Conservation (phyloP, 371 early-diverging fungal species). For the Phascolomyces articulosus region DNA sequence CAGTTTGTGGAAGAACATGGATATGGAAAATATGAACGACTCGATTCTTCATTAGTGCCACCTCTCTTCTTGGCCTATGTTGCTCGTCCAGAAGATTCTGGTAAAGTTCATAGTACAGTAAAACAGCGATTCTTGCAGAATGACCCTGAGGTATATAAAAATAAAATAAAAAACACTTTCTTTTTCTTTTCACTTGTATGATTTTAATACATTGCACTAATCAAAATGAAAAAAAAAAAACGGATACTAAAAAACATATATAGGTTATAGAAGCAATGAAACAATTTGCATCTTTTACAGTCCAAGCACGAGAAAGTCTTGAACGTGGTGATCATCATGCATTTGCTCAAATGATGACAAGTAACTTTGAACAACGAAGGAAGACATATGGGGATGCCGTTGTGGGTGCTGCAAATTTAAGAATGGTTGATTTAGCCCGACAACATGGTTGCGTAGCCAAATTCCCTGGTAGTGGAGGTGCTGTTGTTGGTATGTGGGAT, state of each 20-base stretch:
- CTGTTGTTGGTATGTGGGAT: conserved; percentile 53
- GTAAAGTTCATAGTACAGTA: conserved; percentile 67
- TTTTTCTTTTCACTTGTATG: no score
- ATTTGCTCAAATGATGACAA: conserved; percentile 52
- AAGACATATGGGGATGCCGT: conserved; percentile 50
- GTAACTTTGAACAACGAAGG: conserved; percentile 54
- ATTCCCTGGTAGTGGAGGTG: conserved; percentile 60
- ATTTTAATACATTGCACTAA: no score
- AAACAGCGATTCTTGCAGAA: conserved; percentile 57
- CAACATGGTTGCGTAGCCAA: conserved; percentile 51
- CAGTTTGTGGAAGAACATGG: conserved; percentile 56
- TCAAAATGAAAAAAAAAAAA: no score
- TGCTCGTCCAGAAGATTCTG: conserved; percentile 66
- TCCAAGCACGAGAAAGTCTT: conserved; percentile 37
- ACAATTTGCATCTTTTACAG: conserved; percentile 55
- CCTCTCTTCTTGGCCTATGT: conserved; percentile 62
- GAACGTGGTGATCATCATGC: conserved; percentile 20
- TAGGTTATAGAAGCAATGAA: conserved; percentile 64
- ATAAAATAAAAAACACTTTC: neutral
- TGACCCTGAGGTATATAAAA: conserved; percentile 62
- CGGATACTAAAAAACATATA: no score
- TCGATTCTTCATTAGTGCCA: conserved; percentile 47
- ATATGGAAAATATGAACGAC: conserved; percentile 56
- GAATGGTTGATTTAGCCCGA: conserved; percentile 53
- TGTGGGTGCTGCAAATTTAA: conserved; percentile 45